phyloP scores from a whole-genome alignment of 1,284 basidiomycete species.

The Wallemia ichthyophaga region DNA sequence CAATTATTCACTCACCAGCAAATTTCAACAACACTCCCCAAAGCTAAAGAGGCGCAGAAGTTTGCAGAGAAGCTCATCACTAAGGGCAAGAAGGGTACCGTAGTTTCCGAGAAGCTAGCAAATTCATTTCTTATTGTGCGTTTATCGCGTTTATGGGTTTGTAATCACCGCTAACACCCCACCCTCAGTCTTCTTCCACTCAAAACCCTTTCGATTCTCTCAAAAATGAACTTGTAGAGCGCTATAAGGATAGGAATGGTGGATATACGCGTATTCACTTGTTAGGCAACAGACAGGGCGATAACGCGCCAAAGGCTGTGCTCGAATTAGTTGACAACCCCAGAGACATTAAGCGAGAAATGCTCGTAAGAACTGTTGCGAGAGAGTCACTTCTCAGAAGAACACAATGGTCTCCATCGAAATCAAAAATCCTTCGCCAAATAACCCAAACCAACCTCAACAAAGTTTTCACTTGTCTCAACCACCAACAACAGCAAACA shows the following conservation, averaged over 20 bases:
- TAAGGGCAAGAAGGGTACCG: conserved; percentile 48
- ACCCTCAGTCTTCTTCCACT: not conserved
- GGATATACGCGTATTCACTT: conserved; percentile 88
- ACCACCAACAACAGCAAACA: not conserved
- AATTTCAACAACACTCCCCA: conserved; percentile 84
- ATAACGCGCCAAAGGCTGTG: conserved; percentile 77
- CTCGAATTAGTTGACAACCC: conserved; percentile 84
- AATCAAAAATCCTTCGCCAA: not conserved
- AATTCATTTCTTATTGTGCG: conserved; percentile 35
- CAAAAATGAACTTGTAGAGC: conserved; percentile 37
- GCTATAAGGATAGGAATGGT: conserved; percentile 56
- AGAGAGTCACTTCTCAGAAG: not conserved
- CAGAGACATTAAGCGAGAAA: conserved; percentile 32
- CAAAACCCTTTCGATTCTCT: conserved; percentile 40
- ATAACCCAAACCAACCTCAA: not conserved
- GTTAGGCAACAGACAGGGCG: conserved; percentile 58
- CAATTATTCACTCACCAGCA: conserved; percentile 84
- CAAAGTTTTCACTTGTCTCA: not conserved
- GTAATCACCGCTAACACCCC: not conserved
- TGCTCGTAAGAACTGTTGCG: conserved; percentile 1
- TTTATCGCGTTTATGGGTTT: not conserved
- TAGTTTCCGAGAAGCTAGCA: conserved; percentile 31
- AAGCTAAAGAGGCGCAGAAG: conserved; percentile 70
- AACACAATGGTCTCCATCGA: not conserved
- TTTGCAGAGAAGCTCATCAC: conserved; percentile 89